Evolutionary conservation across 768 basidiomycete species (phyloP).

Genomic region (Heimioporus sp.): DNA sequence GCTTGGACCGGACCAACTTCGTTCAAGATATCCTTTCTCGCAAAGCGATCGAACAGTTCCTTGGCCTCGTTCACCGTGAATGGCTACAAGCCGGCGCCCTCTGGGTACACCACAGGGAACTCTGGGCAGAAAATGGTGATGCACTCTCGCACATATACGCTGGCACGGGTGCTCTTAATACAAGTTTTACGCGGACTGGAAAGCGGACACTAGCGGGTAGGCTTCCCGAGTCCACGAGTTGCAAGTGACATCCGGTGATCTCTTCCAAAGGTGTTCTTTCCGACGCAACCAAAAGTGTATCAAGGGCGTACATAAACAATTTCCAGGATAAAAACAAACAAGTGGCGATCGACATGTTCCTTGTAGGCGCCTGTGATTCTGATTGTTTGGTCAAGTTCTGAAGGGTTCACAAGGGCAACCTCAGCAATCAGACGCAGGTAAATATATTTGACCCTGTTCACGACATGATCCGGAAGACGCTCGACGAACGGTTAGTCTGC

Average conservation of each 20-base stretch:
- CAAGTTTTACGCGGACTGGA: conserved; percentile 91
- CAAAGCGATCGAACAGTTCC: conserved; percentile 76
- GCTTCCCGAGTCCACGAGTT: conserved; percentile 6
- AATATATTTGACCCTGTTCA: conserved; percentile 93
- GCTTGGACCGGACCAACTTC: conserved; percentile 96
- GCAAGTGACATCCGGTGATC: neutral
- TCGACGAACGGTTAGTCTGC: conserved; percentile 61
- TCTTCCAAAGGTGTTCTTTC: conserved; percentile 70
- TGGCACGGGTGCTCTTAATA: conserved; percentile 91
- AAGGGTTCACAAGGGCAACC: conserved; percentile 72
- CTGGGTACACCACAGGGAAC: conserved; percentile 86
- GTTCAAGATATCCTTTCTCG: conserved; percentile 93
- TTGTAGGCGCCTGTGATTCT: conserved; percentile 50
- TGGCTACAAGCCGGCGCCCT: conserved; percentile 68
- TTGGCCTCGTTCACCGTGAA: conserved; percentile 72
- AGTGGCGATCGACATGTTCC: conserved; percentile 89
- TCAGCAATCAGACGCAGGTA: conserved; percentile 83
- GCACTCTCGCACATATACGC: conserved; percentile 93
- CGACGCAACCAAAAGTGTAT: conserved; percentile 95
- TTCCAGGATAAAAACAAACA: conserved; percentile 97
- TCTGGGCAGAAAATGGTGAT: conserved; percentile 98
- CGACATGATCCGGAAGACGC: conserved; percentile 72
- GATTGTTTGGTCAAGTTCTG: conserved; percentile 1
- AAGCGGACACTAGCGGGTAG: conserved; percentile 88
- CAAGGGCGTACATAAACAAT: conserved; percentile 96